Evolutionary conservation across 1,284 basidiomycete species (phyloP), one percentile per base, ranked within the genome.

Genomic region (Afroboletus lepidellus): DNA sequence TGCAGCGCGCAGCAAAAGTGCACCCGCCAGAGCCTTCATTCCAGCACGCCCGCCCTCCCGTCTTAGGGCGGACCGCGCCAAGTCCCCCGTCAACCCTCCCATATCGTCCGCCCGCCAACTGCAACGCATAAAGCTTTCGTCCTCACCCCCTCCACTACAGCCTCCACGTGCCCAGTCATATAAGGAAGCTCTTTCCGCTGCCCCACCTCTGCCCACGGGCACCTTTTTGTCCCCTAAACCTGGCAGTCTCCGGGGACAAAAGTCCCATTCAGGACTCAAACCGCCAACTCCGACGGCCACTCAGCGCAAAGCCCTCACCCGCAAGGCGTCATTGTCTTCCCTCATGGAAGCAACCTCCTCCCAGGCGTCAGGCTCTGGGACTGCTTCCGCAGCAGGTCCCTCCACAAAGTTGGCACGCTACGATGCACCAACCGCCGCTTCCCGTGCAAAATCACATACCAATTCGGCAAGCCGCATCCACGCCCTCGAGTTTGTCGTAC

Each of bases 231-330:
- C 81, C 25, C 74, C 80, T 41, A 90, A 88, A 66, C 79, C 84
- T 51, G 81, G 79, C 47, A 84, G 83, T 66, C 78, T 91, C 54
- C 83, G 88, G 38, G 83, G 83, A 23, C 87, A 91, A 74, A 90
- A 90, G 62, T 90, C 88, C 7, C 85, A 88, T 65, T 83, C 85
- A 16, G 86, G 83, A 37, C 77, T 91, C 46, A 90, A 90, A 64
- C 82, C 85, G 5, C 77, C 81, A 20, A 83, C 83, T 7, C 84
- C 86, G 39, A 79, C 86, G 23, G 67, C 79, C 30, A 76, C 76
- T 25, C 69, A 79, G 46, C 79, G 83, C 38, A 80, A 77, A 44
- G 59, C 50, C 57, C 74, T 90, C 43, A 74, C 80, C 36, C 81
- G 87, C 58, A 90, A 90, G 69, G 87, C 87, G 11, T 90, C 87